Evolutionary conservation across 371 early-diverging fungal species (phyloP).

Genomic region (Rhizomucor miehei): DNA sequence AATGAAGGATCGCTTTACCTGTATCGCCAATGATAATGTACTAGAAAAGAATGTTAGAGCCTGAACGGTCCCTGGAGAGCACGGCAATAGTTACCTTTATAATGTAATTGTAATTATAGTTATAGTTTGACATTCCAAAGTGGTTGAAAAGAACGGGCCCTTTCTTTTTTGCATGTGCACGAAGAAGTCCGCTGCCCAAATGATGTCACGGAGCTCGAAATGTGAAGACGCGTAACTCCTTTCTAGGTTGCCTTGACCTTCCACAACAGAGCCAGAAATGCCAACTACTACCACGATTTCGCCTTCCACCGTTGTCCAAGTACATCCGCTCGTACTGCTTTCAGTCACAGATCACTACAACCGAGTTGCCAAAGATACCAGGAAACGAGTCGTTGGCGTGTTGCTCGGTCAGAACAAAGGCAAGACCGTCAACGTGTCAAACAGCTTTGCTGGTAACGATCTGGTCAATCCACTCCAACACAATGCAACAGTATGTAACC

Average conservation of each 20-base stretch:
- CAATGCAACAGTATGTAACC: neutral
- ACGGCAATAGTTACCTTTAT: no score
- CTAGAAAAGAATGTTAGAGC: slow-evolving; percentile 11
- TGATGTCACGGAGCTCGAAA: neutral
- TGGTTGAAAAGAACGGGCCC: neutral
- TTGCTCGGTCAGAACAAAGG: slow-evolving; percentile 95
- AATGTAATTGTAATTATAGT: slow-evolving; percentile 42
- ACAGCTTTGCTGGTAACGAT: slow-evolving; percentile 93
- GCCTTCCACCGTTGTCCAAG: slow-evolving; percentile 66
- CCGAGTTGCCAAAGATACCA: slow-evolving; percentile 93
- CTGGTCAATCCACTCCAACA: neutral
- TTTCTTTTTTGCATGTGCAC: no score
- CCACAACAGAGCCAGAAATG: slow-evolving; percentile 9
- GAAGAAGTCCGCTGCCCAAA: neutral
- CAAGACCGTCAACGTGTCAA: slow-evolving; percentile 93
- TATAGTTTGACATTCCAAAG: slow-evolving; percentile 29
- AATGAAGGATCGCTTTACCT: slow-evolving; percentile 20
- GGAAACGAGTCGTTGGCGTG: slow-evolving; percentile 98
- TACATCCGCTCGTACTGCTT: slow-evolving; percentile 98
- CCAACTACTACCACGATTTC: slow-evolving; percentile 44
- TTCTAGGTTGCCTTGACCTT: neutral
- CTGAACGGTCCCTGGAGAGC: no score
- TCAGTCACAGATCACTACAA: slow-evolving; percentile 99
- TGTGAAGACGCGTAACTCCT: neutral
- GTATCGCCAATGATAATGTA: slow-evolving; percentile 51